phyloP scores from a whole-genome alignment of 257 asterid species.

The Mentha longifolia region DNA sequence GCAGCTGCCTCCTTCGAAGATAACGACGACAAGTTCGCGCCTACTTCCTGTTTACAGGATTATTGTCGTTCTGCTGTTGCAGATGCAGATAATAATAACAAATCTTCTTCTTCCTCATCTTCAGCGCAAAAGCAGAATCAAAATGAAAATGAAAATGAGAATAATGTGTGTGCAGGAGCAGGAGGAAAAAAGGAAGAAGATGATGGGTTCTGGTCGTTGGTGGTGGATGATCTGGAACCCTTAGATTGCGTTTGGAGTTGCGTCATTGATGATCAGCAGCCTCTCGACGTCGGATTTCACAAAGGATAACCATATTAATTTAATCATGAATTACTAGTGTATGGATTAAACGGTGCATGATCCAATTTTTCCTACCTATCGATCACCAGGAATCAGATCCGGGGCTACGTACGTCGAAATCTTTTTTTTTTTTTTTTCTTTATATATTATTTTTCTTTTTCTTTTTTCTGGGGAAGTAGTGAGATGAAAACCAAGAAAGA shows the following conservation, averaged over 20 bases:
- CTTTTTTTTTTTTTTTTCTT: too few species aligned
- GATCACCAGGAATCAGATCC: background rate
- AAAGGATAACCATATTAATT: background rate
- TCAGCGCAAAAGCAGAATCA: too few species aligned
- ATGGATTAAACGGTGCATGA: too few species aligned
- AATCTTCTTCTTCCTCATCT: too few species aligned
- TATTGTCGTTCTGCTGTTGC: too few species aligned
- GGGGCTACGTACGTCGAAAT: background rate
- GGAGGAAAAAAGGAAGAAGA: conserved; percentile 2
- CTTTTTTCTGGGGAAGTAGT: background rate
- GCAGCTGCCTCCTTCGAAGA: conserved; percentile 15
- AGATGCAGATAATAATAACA: too few species aligned
- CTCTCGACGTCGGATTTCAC: conserved; percentile 39
- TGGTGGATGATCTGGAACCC: conserved; percentile 38
- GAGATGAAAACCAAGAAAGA: background rate
- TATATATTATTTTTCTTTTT: too few species aligned
- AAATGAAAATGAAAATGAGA: too few species aligned
- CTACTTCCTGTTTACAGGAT: too few species aligned
- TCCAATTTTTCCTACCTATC: too few species aligned
- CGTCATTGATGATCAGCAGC: conserved; percentile 44
- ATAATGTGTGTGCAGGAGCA: too few species aligned
- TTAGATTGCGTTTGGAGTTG: conserved; percentile 51
- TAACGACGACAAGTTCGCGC: conserved; percentile 30
- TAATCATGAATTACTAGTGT: too few species aligned
- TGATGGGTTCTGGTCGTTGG: conserved; percentile 37